Evolutionary conservation across 2,329 filamentous ascomycete genomes (phyloP).

Genomic region (Penicillium freii): DNA sequence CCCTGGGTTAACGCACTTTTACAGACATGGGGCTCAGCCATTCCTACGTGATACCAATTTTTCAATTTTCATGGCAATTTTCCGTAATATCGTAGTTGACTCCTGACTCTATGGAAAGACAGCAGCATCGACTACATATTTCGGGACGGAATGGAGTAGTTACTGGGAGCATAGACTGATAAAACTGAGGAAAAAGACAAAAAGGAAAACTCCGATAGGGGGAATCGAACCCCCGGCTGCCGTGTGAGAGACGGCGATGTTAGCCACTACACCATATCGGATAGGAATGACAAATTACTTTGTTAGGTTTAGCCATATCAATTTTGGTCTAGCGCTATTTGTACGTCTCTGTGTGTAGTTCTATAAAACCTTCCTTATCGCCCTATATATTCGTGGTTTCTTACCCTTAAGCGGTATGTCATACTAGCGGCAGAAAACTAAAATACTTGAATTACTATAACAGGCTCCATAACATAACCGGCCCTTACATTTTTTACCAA

Average conservation of each 20-base stretch:
- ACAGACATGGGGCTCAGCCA: background rate
- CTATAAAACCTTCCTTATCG: too few relatives aligned
- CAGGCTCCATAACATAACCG: too few relatives aligned
- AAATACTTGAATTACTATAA: too few relatives aligned
- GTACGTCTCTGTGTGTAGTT: too few relatives aligned
- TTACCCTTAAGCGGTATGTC: too few relatives aligned
- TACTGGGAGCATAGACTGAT: background rate
- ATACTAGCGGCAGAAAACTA: too few relatives aligned
- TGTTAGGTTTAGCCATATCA: too few relatives aligned
- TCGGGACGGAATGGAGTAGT: background rate
- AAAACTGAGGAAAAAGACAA: background rate
- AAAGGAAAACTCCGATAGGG: slow-evolving; percentile 25
- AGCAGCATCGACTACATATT: background rate
- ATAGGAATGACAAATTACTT: too few relatives aligned
- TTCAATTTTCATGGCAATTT: background rate
- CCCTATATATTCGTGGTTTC: too few relatives aligned
- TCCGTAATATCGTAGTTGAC: background rate
- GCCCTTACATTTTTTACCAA: too few relatives aligned
- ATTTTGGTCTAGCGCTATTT: too few relatives aligned
- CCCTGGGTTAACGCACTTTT: background rate
- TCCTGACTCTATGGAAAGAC: background rate
- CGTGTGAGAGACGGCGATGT: slow-evolving; percentile 33
- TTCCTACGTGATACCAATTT: background rate
- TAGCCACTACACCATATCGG: slow-evolving; percentile 34
- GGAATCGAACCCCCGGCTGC: slow-evolving; percentile 33